phyloP scores from a whole-genome alignment of 176 grass and related monocot species.

The Ensete ventricosum region DNA sequence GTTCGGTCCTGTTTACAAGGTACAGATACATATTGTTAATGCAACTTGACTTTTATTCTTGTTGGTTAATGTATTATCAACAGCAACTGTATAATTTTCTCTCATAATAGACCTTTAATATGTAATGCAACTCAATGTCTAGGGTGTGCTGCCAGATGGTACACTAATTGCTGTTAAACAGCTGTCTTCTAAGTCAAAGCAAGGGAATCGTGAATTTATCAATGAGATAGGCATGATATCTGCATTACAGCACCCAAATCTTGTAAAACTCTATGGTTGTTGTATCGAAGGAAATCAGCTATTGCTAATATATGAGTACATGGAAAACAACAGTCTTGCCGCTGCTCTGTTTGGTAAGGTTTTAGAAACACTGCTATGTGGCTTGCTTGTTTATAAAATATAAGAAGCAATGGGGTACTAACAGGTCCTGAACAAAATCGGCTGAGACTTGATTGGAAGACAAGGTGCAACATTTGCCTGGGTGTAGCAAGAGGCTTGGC shows the following conservation, averaged over 20 bases:
- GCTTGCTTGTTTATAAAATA: background rate
- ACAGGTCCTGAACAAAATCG: constrained; percentile 46
- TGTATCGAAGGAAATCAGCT: constrained; percentile 15
- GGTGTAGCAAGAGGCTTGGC: constrained; percentile 66
- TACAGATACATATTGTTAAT: background rate
- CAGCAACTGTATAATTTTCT: background rate
- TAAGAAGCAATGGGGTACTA: background rate
- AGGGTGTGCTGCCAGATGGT: constrained; percentile 16
- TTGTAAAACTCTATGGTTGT: constrained; percentile 16
- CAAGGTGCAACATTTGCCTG: constrained; percentile 60
- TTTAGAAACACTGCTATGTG: background rate
- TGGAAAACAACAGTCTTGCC: constrained; percentile 21
- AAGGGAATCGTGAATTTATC: constrained; percentile 11
- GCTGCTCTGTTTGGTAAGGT: constrained; percentile 2
- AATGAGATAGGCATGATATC: constrained; percentile 19
- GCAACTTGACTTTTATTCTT: background rate
- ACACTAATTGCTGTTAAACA: constrained; percentile 15
- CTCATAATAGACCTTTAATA: background rate
- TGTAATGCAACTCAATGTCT: background rate
- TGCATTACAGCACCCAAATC: constrained; percentile 18
- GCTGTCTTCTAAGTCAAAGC: constrained; percentile 9
- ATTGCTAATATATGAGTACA: constrained; percentile 17
- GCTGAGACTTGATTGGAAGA: constrained; percentile 60
- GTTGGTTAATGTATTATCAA: background rate
- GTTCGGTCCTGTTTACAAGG: constrained; percentile 21